Base-by-base conservation (phyloP, 805 yeast genomes). In the Starmerella apicola region DNA sequence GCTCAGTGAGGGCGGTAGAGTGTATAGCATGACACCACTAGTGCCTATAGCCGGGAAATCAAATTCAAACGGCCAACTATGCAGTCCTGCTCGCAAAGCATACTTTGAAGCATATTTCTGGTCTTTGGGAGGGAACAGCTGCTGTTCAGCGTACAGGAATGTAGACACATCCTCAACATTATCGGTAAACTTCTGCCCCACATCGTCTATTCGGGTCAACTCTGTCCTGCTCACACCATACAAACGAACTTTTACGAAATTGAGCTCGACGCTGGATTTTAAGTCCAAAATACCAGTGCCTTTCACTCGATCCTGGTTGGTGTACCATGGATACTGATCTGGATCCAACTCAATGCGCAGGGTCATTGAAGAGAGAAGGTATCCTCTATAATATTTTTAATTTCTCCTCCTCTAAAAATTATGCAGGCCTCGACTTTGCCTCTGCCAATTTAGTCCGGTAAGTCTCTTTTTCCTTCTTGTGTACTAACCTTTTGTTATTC, bases 201-300 rank as follows among this genome's bases (percentile, higher is more conserved):
- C 46, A 32, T 44, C 56, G 32, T 45, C 46, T 20, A 39, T 42
- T n/a, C 46, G 34, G n/a, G 42, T 46, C 12, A 71, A 45, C 58
- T 77, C 46, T 56, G 81, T 45, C 62, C 81, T 42, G 84, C 88
- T 66, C 81, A 86, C 66, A 71, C 73, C 56, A 68, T 78, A 64
- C 45, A 64, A 34, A 75, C 75, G 51, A 62, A 66, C 53, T 69
- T 69, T 81, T 81, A 66, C 37, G 24, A 37, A 26, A 25, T 32
- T 25, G 26, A 50, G 29, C 26, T 44, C 45, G 9, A 38, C 24
- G 17, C 37, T 29, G 10, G 35, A 32, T 16, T 17, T 16, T 13
- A 44, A 34, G 10, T 45, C 43, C 3, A 50, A 39, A 2, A 4
- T 15, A 10, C 43, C 46, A 12, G 13, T 15, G 20, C 53, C 53